Evolutionary conservation across 2,329 filamentous ascomycete genomes (phyloP).

Genomic region (Colletotrichum sp.): DNA sequence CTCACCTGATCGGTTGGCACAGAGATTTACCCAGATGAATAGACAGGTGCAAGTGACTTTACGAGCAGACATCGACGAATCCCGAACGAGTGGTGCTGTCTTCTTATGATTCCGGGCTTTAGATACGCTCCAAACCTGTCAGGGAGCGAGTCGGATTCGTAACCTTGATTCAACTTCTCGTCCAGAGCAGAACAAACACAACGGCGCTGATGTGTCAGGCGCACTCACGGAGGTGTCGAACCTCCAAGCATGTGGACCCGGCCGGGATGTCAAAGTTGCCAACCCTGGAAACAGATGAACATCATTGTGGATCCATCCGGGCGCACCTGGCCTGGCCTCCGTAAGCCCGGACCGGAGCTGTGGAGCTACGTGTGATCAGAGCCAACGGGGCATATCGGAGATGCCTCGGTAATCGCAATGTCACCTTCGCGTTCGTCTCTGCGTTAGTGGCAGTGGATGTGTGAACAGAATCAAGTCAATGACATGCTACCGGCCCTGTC

Average conservation of each 20-base stretch:
- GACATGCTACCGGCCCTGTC: neutral
- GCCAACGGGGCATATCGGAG: neutral
- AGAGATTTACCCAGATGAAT: neutral
- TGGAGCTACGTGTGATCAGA: neutral
- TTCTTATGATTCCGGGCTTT: neutral
- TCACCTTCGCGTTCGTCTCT: neutral
- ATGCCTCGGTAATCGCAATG: neutral
- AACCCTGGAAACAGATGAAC: neutral
- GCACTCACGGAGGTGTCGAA: neutral
- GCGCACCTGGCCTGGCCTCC: neutral
- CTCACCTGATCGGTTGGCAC: neutral
- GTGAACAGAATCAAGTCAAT: neutral
- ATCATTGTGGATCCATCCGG: neutral
- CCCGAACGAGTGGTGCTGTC: neutral
- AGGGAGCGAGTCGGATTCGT: neutral
- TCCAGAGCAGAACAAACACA: neutral
- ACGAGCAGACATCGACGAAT: neutral
- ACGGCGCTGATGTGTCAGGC: neutral
- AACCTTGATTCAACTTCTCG: neutral
- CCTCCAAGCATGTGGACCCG: neutral
- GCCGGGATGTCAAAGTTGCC: neutral
- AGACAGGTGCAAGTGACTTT: neutral
- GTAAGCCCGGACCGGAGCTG: neutral
- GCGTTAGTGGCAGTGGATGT: neutral
- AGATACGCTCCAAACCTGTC: neutral